Conservation (phyloP, 2,329 filamentous ascomycete genomes). For the Calonectria multiphialidica region DNA sequence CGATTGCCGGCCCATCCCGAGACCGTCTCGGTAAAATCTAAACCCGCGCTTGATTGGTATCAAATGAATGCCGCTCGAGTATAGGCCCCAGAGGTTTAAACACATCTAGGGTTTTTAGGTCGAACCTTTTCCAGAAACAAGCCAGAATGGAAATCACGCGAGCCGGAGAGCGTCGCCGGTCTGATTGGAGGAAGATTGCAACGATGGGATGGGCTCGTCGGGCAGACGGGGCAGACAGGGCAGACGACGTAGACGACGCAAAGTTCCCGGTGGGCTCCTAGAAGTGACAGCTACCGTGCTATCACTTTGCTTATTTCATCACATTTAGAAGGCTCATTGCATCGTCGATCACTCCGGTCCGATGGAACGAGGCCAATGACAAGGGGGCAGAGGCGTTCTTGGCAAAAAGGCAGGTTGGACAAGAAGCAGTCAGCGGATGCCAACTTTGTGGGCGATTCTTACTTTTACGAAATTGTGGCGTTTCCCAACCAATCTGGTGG, state of each 20-base stretch:
- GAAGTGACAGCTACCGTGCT: background rate
- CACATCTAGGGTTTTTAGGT: no score
- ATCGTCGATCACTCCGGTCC: background rate
- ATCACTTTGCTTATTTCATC: background rate
- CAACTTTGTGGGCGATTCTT: background rate
- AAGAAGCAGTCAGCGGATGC: background rate
- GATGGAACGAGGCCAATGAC: background rate
- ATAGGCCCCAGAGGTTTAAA: no score
- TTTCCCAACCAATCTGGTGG: background rate
- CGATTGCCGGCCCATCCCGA: background rate
- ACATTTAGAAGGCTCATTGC: background rate
- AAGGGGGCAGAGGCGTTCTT: background rate
- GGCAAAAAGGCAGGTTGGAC: background rate
- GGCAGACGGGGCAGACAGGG: no score
- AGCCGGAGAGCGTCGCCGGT: background rate
- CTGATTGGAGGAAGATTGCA: background rate
- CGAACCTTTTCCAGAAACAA: background rate
- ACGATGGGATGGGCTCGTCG: background rate
- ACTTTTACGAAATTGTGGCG: background rate
- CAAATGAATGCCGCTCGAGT: background rate
- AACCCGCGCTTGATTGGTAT: background rate
- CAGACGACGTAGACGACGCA: background rate
- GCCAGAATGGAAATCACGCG: background rate
- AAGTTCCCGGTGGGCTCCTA: background rate
- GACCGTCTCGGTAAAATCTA: background rate